These are phyloP conservation scores for Yamadazyma ubonensis DNA, from an alignment of 805 yeast species.

Conservation along the genomic window DNA sequence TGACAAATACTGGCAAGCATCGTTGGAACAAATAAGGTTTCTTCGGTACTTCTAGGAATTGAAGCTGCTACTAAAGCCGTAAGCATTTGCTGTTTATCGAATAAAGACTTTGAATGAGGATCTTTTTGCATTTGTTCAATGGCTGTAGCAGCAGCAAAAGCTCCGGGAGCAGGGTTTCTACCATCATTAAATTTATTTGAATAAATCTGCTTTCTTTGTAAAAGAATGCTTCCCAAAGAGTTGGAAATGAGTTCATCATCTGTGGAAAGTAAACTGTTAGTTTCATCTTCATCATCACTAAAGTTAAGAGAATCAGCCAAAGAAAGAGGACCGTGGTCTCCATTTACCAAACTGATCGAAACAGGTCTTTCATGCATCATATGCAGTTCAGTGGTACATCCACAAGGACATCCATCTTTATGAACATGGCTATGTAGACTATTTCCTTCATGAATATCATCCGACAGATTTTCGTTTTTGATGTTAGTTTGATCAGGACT, in stretches of 20 bases:
- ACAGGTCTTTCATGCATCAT: slow-evolving; percentile 63
- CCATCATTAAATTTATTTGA: slow-evolving; percentile 30
- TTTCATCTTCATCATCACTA: slow-evolving; percentile 45
- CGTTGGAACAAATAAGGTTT: slow-evolving; percentile 72
- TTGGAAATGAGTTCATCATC: slow-evolving; percentile 24
- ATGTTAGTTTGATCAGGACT: not conserved
- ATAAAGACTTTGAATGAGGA: slow-evolving; percentile 20
- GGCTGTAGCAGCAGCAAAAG: slow-evolving; percentile 62
- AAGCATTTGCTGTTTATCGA: slow-evolving; percentile 36
- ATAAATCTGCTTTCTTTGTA: slow-evolving; percentile 12
- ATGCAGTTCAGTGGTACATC: slow-evolving; percentile 52
- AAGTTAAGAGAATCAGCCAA: slow-evolving; percentile 40
- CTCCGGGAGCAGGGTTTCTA: slow-evolving; percentile 72
- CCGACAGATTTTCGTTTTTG: not conserved
- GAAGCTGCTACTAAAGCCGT: slow-evolving; percentile 61
- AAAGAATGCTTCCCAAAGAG: slow-evolving; percentile 14
- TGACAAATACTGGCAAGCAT: slow-evolving; percentile 67
- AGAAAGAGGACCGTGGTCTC: slow-evolving; percentile 32
- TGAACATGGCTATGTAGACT: slow-evolving; percentile 22
- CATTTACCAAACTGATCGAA: slow-evolving; percentile 53
- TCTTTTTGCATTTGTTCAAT: slow-evolving; percentile 52
- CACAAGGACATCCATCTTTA: slow-evolving; percentile 50
- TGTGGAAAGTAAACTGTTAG: slow-evolving; percentile 27
- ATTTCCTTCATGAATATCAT: not conserved
- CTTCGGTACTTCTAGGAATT: slow-evolving; percentile 75